Base-by-base conservation (phyloP, 176 grass and related monocot genomes). In the Typha latifolia region DNA sequence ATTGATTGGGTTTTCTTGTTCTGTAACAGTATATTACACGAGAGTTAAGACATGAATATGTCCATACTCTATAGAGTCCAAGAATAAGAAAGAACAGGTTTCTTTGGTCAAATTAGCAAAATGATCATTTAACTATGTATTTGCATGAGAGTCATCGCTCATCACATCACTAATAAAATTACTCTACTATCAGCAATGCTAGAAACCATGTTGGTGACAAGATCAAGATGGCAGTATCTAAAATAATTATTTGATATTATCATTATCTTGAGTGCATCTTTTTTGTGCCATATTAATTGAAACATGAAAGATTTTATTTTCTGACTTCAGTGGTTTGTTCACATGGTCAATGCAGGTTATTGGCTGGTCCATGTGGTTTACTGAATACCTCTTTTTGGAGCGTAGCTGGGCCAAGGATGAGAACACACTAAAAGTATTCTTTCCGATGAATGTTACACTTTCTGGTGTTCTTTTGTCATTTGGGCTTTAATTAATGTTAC, bases 341-440 rank as follows among this genome's bases (percentile, higher is more conserved):
- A 65, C 37, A 27, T 23, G 71, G 19, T 68, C 75, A 29, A 56
- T 89, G 24, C 67, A 89, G 85, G 90, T 89, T 73, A 95, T 89
- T 62, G 90, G 85, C 49, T 95, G 86, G 86, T 95, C 86, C n/a
- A 89, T 89, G 85, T 95, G 85, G 85, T 95, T 89, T 74, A 71
- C 86, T 53, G 85, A 95, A 49, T 95, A 95, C 49, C 90, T 95
- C 50, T 95, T 95, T 81, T 74, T 95, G 61, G 90, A 89, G 71
- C 84, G 90, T 77, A 95, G 71, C 68, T 95, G 90, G 90, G 86
- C 86, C 22, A 95, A 89, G 66, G 90, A 95, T 86, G 86, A 95
- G 64, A 82, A 66, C 49, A 95, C 80, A 70, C 19, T 95, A 27
- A 95, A 95, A 49, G 90, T 95, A 80, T 52, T 66, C 34, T 51